These are phyloP conservation scores for Pistacia atlantica DNA, from an alignment of 345 rosid species.

Conservation along the genomic window DNA sequence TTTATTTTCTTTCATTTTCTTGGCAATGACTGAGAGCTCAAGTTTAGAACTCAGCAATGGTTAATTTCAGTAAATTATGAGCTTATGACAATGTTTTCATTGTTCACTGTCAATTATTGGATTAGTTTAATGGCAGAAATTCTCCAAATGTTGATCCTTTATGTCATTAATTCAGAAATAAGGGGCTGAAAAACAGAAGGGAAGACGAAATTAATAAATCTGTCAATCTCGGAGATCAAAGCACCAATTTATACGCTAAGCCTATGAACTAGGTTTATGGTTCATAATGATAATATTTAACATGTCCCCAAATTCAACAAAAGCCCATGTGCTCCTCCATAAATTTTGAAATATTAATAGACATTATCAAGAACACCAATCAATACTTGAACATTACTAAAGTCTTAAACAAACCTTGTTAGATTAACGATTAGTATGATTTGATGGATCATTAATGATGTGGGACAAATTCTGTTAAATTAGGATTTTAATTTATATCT, in stretches of 20 bases:
- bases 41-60: not conserved
- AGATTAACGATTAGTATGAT: no score
- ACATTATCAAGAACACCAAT: not conserved
- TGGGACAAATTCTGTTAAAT: no score
- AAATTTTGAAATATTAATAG: not conserved
- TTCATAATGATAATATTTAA: not conserved
- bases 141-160: not conserved
- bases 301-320: not conserved
- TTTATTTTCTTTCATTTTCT: not conserved
- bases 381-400: not conserved
- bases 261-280: not conserved
- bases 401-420: no score
- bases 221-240: not conserved
- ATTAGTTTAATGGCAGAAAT: no score
- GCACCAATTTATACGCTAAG: not conserved
- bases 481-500: no score
- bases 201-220: no score
- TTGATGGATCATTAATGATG: no score
- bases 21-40: not conserved
- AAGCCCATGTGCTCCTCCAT: slow-evolving; percentile 17
- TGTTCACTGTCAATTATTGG: not conserved
- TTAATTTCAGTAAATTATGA: not conserved
- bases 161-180: not conserved
- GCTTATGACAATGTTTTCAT: not conserved
- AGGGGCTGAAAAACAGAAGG: not conserved